Conservation (phyloP, 768 basidiomycete species). For the Tylopilus rubrobrunneus region DNA sequence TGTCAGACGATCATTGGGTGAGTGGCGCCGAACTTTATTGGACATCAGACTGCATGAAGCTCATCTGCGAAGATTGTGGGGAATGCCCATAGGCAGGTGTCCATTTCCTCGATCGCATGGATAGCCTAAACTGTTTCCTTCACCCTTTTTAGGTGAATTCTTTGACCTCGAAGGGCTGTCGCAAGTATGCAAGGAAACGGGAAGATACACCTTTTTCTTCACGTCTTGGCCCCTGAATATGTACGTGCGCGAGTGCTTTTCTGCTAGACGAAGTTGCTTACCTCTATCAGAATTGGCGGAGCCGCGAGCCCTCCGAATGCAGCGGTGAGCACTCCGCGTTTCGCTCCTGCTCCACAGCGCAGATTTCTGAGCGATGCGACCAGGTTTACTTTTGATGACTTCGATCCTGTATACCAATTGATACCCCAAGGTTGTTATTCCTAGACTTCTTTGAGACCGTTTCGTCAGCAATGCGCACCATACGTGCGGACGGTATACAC, state of each 20-base stretch:
- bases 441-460: neutral
- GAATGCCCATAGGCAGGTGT: conserved; percentile 63
- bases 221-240: conserved; percentile 72
- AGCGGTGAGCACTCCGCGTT: conserved; percentile 43
- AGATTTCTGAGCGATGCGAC: neutral
- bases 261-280: neutral
- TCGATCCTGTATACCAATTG: neutral
- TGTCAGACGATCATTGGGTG: conserved; percentile 57
- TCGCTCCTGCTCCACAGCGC: neutral
- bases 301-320: conserved; percentile 71
- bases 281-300: conserved; percentile 47
- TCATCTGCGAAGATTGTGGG: conserved; percentile 46
- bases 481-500: neutral
- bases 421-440: neutral
- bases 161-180: conserved; percentile 68
- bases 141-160: conserved; percentile 51
- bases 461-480: neutral
- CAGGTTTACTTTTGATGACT: neutral
- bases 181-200: conserved; percentile 49
- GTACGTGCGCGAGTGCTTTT: conserved; percentile 34
- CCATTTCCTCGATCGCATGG: neutral
- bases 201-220: conserved; percentile 72
- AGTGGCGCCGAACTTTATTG: conserved; percentile 16
- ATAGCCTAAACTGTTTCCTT: neutral
- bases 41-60: neutral